Base-by-base conservation (phyloP, 176 grass and related monocot genomes). In the Lolium rigidum region DNA sequence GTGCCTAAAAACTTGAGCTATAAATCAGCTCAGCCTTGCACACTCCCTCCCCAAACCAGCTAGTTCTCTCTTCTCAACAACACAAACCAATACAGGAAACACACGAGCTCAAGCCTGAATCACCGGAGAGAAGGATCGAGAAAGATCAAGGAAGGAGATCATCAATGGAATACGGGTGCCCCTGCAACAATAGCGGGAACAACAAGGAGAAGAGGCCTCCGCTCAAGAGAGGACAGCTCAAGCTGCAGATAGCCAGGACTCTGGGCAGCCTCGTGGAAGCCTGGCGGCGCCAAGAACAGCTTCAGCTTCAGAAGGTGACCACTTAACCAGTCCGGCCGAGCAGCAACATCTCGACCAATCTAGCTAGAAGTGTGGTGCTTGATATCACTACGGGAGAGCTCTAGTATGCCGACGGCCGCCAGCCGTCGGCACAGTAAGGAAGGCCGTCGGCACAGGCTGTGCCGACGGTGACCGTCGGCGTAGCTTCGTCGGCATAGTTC, bases 81-180 rank as follows among this genome's bases (percentile, higher is more conserved):
- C 79, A 41, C 7, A 44, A 10, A 31, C 74, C 18, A 15, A 8
- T 22, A 4, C 15, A 15, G 4, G 50, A 46, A 44, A 22, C 59
- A 13, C 14, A 68, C 25, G 2, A 68, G 65, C 14, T 28, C 46
- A 25, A 75, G 24, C 3, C 71, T 79, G 68, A 13, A 44, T 20
- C 47, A 6, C 52, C 14, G 52, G 52, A 17, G 52, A 55, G 12
- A 15, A 2, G 46, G 46, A 47, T 47, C 46, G 46, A 47, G 7
- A 9, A 47, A 47, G 46, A 10, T 55, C 52, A 55, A 55, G 52
- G 52, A 55, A 55, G 13, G 10, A 70, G 37, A 79, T 44, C 7
- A 64, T 52, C 81, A 88, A 88, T 88, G 90, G 86, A 85, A 82
- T 73, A 88, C 85, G 24, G 75, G 22, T 56, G 37, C 79, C 55